Percentiles rank a stretch among this genome's conserved stretches.
phyloP scores from a whole-genome alignment of 106 monocot genomes.

The Hemerocallis citrina region DNA sequence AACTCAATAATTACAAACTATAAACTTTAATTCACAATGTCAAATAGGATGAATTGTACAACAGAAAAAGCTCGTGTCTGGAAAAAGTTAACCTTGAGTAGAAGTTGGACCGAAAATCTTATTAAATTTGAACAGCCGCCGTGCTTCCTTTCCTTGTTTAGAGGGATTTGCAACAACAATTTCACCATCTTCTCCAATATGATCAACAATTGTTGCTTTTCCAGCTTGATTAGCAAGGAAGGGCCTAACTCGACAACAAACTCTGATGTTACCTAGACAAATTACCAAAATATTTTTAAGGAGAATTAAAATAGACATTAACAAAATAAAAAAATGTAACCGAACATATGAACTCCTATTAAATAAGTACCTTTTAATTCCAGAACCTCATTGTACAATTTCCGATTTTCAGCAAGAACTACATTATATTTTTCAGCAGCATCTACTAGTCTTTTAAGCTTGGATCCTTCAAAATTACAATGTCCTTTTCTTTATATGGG shows the following conservation, averaged over 20 bases:
- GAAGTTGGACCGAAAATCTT: conserved; percentile 50
- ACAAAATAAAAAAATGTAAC: not conserved
- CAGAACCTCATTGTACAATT: conserved; percentile 78
- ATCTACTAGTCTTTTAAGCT: conserved; percentile 66
- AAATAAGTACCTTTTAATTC: conserved; percentile 70
- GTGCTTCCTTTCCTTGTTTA: conserved; percentile 75
- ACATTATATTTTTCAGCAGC: conserved; percentile 82
- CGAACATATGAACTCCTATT: not conserved
- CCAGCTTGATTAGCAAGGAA: conserved; percentile 68
- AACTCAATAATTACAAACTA: too few relatives aligned
- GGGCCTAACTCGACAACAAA: conserved; percentile 86
- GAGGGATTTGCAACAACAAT: conserved; percentile 64
- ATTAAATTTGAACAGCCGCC: conserved; percentile 89
- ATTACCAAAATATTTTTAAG: too few relatives aligned
- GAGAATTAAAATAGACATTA: too few relatives aligned
- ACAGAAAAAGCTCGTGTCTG: not conserved
- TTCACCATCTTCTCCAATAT: conserved; percentile 75
- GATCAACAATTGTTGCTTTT: conserved; percentile 50
- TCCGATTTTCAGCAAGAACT: conserved; percentile 74
- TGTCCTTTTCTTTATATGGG: too few relatives aligned
- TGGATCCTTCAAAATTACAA: conserved; percentile 24
- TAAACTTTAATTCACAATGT: not conserved
- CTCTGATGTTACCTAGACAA: conserved; percentile 77
- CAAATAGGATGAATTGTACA: too few relatives aligned
- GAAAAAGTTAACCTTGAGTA: conserved; percentile 61